Evolutionary conservation across 2,329 filamentous ascomycete genomes (phyloP).

Genomic region (Epichloe amarillans): DNA sequence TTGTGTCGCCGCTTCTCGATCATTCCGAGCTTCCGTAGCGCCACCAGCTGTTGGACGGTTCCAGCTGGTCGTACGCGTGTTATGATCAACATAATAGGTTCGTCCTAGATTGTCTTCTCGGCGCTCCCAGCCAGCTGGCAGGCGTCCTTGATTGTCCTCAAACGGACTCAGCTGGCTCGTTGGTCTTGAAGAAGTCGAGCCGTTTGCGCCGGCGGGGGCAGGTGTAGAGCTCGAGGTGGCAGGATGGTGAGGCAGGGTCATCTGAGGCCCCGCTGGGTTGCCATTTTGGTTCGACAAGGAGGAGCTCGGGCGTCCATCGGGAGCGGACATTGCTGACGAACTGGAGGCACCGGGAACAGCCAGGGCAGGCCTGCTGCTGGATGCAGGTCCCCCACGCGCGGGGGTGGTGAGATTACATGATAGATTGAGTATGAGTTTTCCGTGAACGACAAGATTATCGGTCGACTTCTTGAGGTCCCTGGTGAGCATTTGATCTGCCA

Average conservation of each 20-base stretch:
- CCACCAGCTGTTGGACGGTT: constrained; percentile 73
- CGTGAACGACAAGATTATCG: constrained; percentile 94
- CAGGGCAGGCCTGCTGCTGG: constrained; percentile 33
- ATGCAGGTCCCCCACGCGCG: constrained; percentile 37
- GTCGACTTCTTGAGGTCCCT: constrained; percentile 95
- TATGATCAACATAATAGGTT: constrained; percentile 98
- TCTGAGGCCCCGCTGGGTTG: constrained; percentile 25
- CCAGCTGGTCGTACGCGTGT: constrained; percentile 94
- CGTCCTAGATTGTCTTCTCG: constrained; percentile 88
- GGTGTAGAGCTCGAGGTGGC: constrained; percentile 31
- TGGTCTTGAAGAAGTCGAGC: constrained; percentile 18
- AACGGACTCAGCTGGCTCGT: constrained; percentile 64
- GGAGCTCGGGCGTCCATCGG: constrained; percentile 38
- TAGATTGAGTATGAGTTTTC: constrained; percentile 91
- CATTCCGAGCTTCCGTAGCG: constrained; percentile 54
- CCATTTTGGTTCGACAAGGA: constrained; percentile 38
- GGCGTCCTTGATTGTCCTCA: constrained; percentile 84
- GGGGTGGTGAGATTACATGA: constrained; percentile 77
- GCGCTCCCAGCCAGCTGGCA: constrained; percentile 91
- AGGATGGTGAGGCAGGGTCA: constrained; percentile 31
- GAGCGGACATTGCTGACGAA: constrained; percentile 29
- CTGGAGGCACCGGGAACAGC: constrained; percentile 30
- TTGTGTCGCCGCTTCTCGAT: constrained; percentile 82
- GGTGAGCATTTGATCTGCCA: constrained; percentile 94
- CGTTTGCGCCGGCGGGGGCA: constrained; percentile 15